Conservation (phyloP, 495 filamentous ascomycete genomes). For the Pyrenula aspistea region DNA sequence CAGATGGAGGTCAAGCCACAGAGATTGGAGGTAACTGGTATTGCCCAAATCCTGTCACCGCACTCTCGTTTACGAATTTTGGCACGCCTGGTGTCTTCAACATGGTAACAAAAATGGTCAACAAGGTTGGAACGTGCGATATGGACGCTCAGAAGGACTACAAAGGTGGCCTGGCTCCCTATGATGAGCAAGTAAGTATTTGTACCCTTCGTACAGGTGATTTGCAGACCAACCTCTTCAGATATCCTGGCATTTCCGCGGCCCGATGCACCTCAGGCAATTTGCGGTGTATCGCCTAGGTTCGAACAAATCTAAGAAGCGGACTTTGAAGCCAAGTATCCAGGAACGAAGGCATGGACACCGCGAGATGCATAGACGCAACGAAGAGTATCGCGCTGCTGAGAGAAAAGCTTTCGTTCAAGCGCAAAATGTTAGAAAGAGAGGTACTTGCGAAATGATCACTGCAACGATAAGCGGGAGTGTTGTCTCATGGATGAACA, state of each 20-base stretch:
- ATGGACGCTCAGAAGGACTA: constrained; percentile 29
- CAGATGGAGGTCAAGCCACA: not conserved
- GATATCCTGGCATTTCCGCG: constrained; percentile 56
- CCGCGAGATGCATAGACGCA: constrained; percentile 17
- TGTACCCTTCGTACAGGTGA: not conserved
- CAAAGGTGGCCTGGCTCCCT: constrained; percentile 46
- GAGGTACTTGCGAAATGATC: constrained; percentile 34
- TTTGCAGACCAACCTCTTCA: constrained; percentile 3
- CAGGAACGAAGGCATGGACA: constrained; percentile 25
- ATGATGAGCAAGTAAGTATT: constrained; percentile 51
- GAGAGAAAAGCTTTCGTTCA: not conserved
- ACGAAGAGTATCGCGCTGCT: not conserved
- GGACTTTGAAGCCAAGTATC: constrained; percentile 13
- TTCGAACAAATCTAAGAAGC: constrained; percentile 13
- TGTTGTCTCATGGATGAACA: constrained; percentile 51
- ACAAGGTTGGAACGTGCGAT: constrained; percentile 37
- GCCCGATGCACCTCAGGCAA: constrained; percentile 48
- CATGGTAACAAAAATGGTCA: constrained; percentile 44
- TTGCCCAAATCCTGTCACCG: constrained; percentile 41
- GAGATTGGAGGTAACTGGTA: constrained; percentile 34
- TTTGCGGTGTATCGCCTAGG: constrained; percentile 49
- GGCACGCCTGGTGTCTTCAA: constrained; percentile 45
- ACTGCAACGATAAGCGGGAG: constrained; percentile 51
- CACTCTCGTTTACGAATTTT: constrained; percentile 48
- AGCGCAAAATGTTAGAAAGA: constrained; percentile 17